Percentiles rank a stretch among this genome's conserved stretches.
Evolutionary conservation across 2,329 filamentous ascomycete species (phyloP).

Genomic region (Talaromyces sp.): DNA sequence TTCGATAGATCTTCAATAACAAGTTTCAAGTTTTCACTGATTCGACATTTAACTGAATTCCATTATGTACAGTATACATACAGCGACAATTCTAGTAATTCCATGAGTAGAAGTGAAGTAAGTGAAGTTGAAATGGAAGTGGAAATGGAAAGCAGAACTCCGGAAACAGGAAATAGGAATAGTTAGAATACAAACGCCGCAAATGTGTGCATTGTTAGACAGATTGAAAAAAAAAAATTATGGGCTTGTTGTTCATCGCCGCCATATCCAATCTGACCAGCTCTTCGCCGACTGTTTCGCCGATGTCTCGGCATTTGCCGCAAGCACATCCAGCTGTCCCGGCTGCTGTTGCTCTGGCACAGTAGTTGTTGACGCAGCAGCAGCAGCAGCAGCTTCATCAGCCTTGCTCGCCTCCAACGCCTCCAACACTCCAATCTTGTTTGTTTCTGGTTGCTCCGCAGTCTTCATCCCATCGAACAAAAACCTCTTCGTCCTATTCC

Average conservation of each 20-base stretch:
- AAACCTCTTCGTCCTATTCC: conserved; percentile 34
- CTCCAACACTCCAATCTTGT: conserved; percentile 24
- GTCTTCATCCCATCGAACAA: conserved; percentile 34
- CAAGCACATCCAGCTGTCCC: conserved; percentile 31
- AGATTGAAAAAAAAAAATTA: not conserved
- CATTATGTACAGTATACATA: conserved; percentile 16
- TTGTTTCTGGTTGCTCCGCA: conserved; percentile 20
- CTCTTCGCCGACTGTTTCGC: conserved; percentile 31
- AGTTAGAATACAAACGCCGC: conserved; percentile 1
- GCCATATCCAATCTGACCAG: conserved; percentile 37
- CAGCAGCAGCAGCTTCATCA: conserved; percentile 12
- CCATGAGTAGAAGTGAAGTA: not conserved
- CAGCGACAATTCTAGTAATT: conserved; percentile 24
- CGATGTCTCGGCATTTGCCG: conserved; percentile 30
- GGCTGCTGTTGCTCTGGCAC: not conserved
- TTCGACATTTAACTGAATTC: not conserved
- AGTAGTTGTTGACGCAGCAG: not conserved
- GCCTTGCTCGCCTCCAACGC: conserved; percentile 31
- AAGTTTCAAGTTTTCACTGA: conserved; percentile 6
- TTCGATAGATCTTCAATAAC: conserved; percentile 11
- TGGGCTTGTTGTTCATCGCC: conserved; percentile 21
- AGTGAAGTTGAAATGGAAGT: not conserved
- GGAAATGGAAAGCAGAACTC: conserved; percentile 18
- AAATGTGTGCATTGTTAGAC: not conserved
- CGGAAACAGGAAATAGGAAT: not conserved